Evolutionary conservation across 257 asterid genomes (phyloP).

Genomic region (Nicotiana undulata): DNA sequence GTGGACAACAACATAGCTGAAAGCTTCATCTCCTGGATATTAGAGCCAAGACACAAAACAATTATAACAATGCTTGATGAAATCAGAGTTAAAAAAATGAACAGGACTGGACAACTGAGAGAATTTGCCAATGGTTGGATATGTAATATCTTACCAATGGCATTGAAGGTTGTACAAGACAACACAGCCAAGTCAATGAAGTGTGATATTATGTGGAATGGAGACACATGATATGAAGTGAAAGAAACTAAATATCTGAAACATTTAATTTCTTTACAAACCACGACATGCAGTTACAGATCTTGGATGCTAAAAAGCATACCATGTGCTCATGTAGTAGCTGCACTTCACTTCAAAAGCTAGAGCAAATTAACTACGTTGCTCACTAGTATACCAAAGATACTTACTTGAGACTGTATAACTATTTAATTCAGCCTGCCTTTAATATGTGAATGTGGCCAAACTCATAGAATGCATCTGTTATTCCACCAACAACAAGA

Average conservation of each 20-base stretch:
- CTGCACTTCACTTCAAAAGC: too few species aligned
- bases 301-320: not conserved
- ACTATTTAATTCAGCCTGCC: too few species aligned
- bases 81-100: not conserved
- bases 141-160: too few species aligned
- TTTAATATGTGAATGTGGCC: too few species aligned
- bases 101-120: too few species aligned
- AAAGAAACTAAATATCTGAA: not conserved
- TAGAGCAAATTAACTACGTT: too few species aligned
- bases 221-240: not conserved
- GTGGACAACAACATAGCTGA: not conserved
- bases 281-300: not conserved
- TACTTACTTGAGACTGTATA: too few species aligned
- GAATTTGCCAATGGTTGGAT: not conserved
- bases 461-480: too few species aligned
- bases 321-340: too few species aligned
- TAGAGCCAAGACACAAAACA: not conserved
- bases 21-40: not conserved
- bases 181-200: not conserved
- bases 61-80: not conserved
- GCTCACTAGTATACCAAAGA: too few species aligned
- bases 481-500: too few species aligned
- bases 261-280: too few species aligned
- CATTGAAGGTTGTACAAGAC: not conserved
- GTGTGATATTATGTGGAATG: not conserved